These are phyloP conservation scores for Fusarium armeniacum DNA, from an alignment of 2,329 filamentous ascomycete genomes.

Conservation along the genomic window DNA sequence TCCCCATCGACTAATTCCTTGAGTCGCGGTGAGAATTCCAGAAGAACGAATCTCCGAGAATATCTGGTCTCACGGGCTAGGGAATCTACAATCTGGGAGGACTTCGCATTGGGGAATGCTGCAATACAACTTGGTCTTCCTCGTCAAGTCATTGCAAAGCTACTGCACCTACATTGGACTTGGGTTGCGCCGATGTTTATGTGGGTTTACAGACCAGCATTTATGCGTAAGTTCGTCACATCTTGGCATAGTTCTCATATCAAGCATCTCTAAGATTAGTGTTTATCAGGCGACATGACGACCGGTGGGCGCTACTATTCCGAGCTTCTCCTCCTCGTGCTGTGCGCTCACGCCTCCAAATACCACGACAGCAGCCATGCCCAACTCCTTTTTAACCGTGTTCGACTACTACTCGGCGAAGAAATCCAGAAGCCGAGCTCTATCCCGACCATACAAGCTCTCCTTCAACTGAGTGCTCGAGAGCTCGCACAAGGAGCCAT, in stretches of 20 bases:
- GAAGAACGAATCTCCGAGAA: not conserved
- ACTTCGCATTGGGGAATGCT: conserved; percentile 8
- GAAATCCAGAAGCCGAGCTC: conserved; percentile 19
- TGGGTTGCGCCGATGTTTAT: conserved; percentile 22
- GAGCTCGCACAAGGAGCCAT: conserved; percentile 12
- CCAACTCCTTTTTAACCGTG: conserved; percentile 10
- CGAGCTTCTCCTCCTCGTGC: conserved; percentile 8
- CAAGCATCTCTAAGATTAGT: not conserved
- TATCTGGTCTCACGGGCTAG: conserved; percentile 7
- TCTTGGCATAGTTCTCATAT: accelerated
- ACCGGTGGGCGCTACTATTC: conserved; percentile 11
- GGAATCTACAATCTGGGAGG: conserved; percentile 11
- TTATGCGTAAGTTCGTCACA: conserved; percentile 6
- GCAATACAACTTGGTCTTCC: not conserved
- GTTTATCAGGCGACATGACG: not conserved
- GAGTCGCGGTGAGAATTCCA: not conserved
- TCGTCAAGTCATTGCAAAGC: conserved; percentile 1
- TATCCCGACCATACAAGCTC: conserved; percentile 12
- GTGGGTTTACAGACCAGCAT: conserved; percentile 14
- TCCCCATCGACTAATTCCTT: conserved; percentile 10
- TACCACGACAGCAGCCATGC: conserved; percentile 11
- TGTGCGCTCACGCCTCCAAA: conserved; percentile 16
- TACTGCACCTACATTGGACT: conserved; percentile 15
- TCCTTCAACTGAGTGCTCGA: conserved; percentile 7
- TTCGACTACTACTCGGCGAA: conserved; percentile 10